Evolutionary conservation across 2,329 filamentous ascomycete species (phyloP), one percentile per base, ranked within the genome.

Genomic region (Colletotrichum sp.): DNA sequence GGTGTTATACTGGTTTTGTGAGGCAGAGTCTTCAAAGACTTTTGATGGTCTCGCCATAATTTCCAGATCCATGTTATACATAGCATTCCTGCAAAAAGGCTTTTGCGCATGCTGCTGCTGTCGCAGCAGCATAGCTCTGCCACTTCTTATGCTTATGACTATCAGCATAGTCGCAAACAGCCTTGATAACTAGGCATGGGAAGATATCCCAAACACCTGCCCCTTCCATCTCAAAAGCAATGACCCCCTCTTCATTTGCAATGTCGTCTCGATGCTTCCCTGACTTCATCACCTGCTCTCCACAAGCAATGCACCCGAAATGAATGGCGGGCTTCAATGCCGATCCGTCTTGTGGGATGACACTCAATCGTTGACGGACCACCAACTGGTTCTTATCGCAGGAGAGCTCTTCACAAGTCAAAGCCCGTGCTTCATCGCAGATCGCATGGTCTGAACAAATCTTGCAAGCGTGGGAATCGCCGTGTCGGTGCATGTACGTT

Each of bases 131-230:
- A 74, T 85, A 85, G 1, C 28, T 38, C 26, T 86, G 83, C 85
- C 84, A 86, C 7, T 60, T 64, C 16, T 86, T 82, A 26, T 81
- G 82, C 70, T 86, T 86, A 67, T 86, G 84, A 0, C 80, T 83
- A 67, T 87, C 85, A 7, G 84, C 80, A 66, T 87, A 87, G 48
- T 86, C 83, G 18, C 82, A 87, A 0, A 87, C 84, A 0, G 82
- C 85, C 15, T 84, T 81, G 21, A 87, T 83, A 0, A 84, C 80
- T 0, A 87, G 67, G 26, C 82, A 86, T 0, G 83, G 80, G 2
- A 84, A 78, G 1, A 77, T 71, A 5, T 77, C 67, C 67, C 74
- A 74, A 1, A 81, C 32, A 0, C 81, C 81, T 0, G 79, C 80
- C 5, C 78, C 78, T 28, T 82, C 80, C 81, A 81, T 82, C 74